A percentile compares a stretch with the other conserved stretches of the same genome.
Conservation (phyloP, 2,329 filamentous ascomycete species). For the Aspergillus persii region DNA sequence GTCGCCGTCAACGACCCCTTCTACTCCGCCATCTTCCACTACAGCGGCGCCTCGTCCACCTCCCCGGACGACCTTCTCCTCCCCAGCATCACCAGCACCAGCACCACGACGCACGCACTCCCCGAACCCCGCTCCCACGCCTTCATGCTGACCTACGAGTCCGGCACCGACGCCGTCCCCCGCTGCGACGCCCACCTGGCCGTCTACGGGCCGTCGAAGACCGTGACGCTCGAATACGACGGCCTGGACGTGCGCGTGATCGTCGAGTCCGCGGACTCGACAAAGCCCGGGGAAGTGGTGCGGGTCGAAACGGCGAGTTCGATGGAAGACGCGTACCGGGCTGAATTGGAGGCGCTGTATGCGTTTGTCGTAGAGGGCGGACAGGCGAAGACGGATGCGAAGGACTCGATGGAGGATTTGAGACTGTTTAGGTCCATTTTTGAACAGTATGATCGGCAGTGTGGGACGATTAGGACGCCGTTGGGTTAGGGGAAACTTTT, state of each 20-base stretch:
- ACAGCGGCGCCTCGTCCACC: conserved; percentile 18
- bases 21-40: conserved; percentile 39
- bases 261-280: conserved; percentile 31
- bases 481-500: conserved; percentile 21
- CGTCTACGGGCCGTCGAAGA: conserved; percentile 54
- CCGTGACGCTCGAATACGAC: conserved; percentile 54
- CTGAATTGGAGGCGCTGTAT: conserved; percentile 37
- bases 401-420: conserved; percentile 39
- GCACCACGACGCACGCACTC: background rate
- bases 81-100: background rate
- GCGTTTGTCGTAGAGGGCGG: conserved; percentile 30
- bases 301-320: conserved; percentile 31
- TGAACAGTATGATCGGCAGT: conserved; percentile 36
- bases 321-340: conserved; percentile 38
- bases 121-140: background rate
- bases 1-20: conserved; percentile 46
- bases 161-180: conserved; percentile 54
- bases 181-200: conserved; percentile 37
- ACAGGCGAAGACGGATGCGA: conserved; percentile 32
- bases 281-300: conserved; percentile 19
- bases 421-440: conserved; percentile 35
- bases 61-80: no score
- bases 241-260: conserved; percentile 52
- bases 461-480: conserved; percentile 35
- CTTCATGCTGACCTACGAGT: conserved; percentile 59